Evolutionary conservation across 192 early-diverging fungal genomes (phyloP).

Genomic region (Rhizoclosmatium sp.): DNA sequence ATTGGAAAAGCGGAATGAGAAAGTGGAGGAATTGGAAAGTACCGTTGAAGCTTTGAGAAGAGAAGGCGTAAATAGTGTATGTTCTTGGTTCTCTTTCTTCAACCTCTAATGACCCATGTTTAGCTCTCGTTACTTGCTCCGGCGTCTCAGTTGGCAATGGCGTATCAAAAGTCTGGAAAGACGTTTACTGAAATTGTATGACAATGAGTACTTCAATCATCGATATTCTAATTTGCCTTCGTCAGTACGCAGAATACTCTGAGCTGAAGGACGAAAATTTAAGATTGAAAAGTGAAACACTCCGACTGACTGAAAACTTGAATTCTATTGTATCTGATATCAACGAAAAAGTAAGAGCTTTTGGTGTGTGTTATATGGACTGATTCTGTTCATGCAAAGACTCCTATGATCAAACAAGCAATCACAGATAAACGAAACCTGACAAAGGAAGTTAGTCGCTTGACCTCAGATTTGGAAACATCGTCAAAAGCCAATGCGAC

Average conservation of each 20-base stretch:
- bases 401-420: slow-evolving; percentile 39
- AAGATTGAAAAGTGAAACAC: slow-evolving; percentile 18
- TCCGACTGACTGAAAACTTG: slow-evolving; percentile 32
- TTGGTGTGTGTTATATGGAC: background rate
- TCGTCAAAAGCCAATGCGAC: background rate
- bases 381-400: slow-evolving; percentile 21
- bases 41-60: slow-evolving; percentile 6
- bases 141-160: slow-evolving; percentile 23
- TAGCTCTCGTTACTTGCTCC: slow-evolving; percentile 35
- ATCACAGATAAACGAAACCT: slow-evolving; percentile 28
- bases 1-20: slow-evolving; percentile 4
- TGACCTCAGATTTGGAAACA: slow-evolving; percentile 1
- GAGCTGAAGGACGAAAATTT: slow-evolving; percentile 38
- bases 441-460: slow-evolving; percentile 24
- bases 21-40: slow-evolving; percentile 30
- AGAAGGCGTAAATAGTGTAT: background rate
- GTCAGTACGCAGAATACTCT: slow-evolving; percentile 38
- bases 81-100: background rate
- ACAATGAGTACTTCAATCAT: background rate
- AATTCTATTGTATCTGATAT: slow-evolving; percentile 29
- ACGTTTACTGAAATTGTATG: slow-evolving; percentile 43
- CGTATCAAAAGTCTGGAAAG: slow-evolving; percentile 35
- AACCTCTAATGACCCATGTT: background rate
- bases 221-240: background rate
- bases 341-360: slow-evolving; percentile 15